phyloP scores from a whole-genome alignment of 352 stramenopile species.

The Phytopythium boreale region DNA sequence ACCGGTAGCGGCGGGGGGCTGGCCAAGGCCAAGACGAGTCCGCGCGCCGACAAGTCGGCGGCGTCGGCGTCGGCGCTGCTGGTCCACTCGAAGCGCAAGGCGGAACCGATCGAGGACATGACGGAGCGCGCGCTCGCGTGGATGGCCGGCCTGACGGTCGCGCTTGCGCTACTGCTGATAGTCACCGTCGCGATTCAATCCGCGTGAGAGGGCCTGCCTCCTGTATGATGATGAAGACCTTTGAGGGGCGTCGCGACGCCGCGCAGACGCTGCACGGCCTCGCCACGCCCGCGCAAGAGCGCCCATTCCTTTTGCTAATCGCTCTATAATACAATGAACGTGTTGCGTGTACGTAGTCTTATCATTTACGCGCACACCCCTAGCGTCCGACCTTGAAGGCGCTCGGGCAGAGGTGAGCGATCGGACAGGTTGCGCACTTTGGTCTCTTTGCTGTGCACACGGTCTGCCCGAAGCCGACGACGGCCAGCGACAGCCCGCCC shows the following conservation, averaged over 20 bases:
- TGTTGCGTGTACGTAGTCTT: background rate
- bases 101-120: slow-evolving; percentile 24
- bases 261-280: background rate
- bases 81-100: slow-evolving; percentile 16
- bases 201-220: slow-evolving; percentile 7
- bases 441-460: slow-evolving; percentile 54
- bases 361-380: background rate
- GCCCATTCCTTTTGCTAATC: background rate
- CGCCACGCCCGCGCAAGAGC: background rate
- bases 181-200: slow-evolving; percentile 28
- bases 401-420: slow-evolving; percentile 53
- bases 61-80: slow-evolving; percentile 19
- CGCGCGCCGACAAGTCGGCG: slow-evolving; percentile 17
- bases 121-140: slow-evolving; percentile 32
- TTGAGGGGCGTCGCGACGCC: background rate
- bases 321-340: background rate
- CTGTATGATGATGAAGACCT: background rate
- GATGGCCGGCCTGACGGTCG: slow-evolving; percentile 29
- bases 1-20: background rate
- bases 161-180: slow-evolving; percentile 29
- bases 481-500: slow-evolving; percentile 50
- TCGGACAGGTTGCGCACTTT: slow-evolving; percentile 50
- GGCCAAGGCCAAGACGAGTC: slow-evolving; percentile 10
- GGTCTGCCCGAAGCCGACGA: slow-evolving; percentile 76
- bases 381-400: slow-evolving; percentile 23